phyloP scores from a whole-genome alignment of 352 stramenopile species.

The Globisporangium lucens region DNA sequence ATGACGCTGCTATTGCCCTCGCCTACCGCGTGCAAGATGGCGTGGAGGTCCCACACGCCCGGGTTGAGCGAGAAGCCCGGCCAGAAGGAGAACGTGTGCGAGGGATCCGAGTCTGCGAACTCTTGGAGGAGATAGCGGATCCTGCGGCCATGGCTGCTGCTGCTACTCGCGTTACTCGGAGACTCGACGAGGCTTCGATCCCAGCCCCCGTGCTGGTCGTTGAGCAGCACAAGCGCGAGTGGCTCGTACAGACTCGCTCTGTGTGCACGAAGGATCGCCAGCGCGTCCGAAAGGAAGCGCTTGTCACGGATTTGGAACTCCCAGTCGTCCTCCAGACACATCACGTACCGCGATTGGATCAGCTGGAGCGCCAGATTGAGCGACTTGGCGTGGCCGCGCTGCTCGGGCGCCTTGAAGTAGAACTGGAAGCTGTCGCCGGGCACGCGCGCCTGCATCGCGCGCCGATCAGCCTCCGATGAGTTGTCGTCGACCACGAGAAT shows the following conservation, averaged over 20 bases:
- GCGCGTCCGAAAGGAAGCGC: conserved; percentile 20
- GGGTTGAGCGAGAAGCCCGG: conserved; percentile 67
- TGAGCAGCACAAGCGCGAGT: conserved; percentile 45
- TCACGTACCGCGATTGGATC: conserved; percentile 35
- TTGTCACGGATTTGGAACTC: conserved; percentile 12
- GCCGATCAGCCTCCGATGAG: conserved; percentile 34
- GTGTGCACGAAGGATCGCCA: conserved; percentile 21
- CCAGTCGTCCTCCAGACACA: conserved; percentile 76
- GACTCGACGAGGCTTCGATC: not conserved
- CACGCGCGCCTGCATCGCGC: conserved; percentile 30
- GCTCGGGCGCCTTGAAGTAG: conserved; percentile 23
- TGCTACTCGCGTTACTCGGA: not conserved
- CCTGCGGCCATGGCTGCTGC: not conserved
- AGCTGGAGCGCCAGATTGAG: conserved; percentile 38
- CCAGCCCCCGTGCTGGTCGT: conserved; percentile 44
- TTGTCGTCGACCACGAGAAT: conserved; percentile 57
- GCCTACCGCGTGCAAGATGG: conserved; percentile 9
- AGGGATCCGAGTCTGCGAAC: conserved; percentile 34
- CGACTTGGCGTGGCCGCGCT: conserved; percentile 46
- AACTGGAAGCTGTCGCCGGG: conserved; percentile 32
- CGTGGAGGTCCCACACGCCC: conserved; percentile 42
- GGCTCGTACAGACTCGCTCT: conserved; percentile 12
- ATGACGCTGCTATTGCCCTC: not conserved
- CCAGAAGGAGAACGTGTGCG: conserved; percentile 49
- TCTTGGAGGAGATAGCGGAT: conserved; percentile 50